Evolutionary conservation across 345 rosid genomes (phyloP), one percentile per base, ranked within the genome.

Genomic region (Sapria himalayana): DNA sequence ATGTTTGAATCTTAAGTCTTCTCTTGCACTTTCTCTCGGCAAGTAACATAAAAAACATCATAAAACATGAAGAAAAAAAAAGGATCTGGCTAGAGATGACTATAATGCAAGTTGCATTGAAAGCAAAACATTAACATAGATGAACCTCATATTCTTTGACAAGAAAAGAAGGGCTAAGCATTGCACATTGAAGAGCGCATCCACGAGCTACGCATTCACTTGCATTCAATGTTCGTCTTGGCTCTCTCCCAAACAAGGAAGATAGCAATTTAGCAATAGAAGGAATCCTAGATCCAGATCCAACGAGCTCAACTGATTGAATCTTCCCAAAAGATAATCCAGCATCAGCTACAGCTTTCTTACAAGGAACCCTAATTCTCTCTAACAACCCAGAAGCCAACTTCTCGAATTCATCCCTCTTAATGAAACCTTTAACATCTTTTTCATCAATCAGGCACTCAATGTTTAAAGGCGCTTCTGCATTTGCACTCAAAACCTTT

Each of bases 181-280:
- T 72, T 43, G 85, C 80, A 51, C 85, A 72, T 29, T 76, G 80
- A 46, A 76, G 69, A 25, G 85, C 80, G 61, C 85, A 76, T 32
- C 80, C 80, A 27, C 69, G 72, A 20, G 74, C 74, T 19, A 72
- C 80, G 15, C 77, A 76, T 61, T 76, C 85, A 44, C 77, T 76
- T 4, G 76, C 79, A 48, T 72, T 72, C 37, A 75, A 57, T 20
- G 67, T 75, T 41, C 84, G 71, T 39, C 79, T 60, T 36, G 76
- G 74, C 56, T 75, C 76, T 41, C 46, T 70, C 25, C 55, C 52
- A 52, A 72, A 75, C 29, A 69, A 18, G 3, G 62, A 55, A 51
- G 66, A 44, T 43, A 76, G 43, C 49, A 62, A 45, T 52, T 61
- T 66, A 20, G 61, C 43, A 51, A 72, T 55, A 37, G 80, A 76